Percentiles rank a stretch among this genome's conserved stretches.
These are phyloP conservation scores for Paracamarosporium sp. DNA, from an alignment of 2,329 filamentous ascomycete genomes.

Conservation along the genomic window DNA sequence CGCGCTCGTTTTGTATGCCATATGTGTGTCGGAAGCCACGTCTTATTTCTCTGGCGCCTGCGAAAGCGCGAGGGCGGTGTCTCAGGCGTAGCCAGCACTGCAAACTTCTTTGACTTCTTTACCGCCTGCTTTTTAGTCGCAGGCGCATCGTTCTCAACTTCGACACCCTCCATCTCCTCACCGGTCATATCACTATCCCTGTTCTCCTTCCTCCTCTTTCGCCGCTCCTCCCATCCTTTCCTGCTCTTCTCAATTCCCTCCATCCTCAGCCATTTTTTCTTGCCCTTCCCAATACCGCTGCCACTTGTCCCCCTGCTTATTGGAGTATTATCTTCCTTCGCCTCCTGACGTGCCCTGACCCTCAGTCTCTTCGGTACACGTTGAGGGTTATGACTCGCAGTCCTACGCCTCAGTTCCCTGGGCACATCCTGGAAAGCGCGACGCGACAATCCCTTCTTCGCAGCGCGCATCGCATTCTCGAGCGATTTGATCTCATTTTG, in stretches of 20 bases:
- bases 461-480: constrained; percentile 79
- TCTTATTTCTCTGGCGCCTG: constrained; percentile 86
- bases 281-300: constrained; percentile 59
- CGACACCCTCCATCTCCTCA: constrained; percentile 34
- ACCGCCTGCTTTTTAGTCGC: constrained; percentile 14
- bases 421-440: constrained; percentile 93
- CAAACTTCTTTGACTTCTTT: constrained; percentile 69
- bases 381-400: constrained; percentile 94
- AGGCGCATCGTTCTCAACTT: constrained; percentile 24
- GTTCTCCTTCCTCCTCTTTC: constrained; percentile 51
- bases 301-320: constrained; percentile 71
- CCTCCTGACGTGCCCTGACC: constrained; percentile 72
- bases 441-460: constrained; percentile 68
- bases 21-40: constrained; percentile 92
- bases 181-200: constrained; percentile 31
- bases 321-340: constrained; percentile 90
- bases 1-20: constrained; percentile 92
- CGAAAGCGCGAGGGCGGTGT: constrained; percentile 74
- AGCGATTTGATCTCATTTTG: constrained; percentile 89
- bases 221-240: constrained; percentile 65
- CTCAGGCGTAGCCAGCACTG: constrained; percentile 70
- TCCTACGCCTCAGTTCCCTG: constrained; percentile 80
- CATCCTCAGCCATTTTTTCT: constrained; percentile 64
- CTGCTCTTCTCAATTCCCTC: constrained; percentile 78
- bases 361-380: constrained; percentile 81